Conservation (phyloP, 805 yeast species). For the Hanseniaspora hatyaiensis region DNA sequence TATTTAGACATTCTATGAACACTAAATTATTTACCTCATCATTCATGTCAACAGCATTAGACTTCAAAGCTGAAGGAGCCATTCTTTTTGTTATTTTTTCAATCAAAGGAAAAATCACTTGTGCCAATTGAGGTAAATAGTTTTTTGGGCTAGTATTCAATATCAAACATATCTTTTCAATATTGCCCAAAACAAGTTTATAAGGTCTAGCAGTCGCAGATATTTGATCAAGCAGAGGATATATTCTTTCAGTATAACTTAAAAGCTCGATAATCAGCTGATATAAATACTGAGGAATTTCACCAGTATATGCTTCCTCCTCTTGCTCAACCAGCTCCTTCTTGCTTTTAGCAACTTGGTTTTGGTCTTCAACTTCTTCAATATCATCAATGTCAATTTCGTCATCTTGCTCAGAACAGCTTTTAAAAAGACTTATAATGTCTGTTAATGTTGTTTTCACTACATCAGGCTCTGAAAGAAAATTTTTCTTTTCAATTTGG, state of each 20-base stretch:
- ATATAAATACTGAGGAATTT: slow-evolving; percentile 1
- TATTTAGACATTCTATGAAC: not conserved
- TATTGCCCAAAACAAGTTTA: not conserved
- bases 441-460: not conserved
- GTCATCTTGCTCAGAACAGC: not conserved
- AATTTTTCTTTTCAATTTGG: not conserved
- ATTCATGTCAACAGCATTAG: not conserved
- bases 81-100: not conserved
- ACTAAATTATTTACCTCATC: not conserved
- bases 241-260: slow-evolving; percentile 4
- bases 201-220: not conserved
- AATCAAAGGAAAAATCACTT: slow-evolving; percentile 2
- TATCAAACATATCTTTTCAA: not conserved
- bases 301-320: not conserved
- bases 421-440: not conserved
- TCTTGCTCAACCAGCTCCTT: not conserved
- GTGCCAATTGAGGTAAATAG: slow-evolving; percentile 11
- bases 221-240: not conserved
- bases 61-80: not conserved
- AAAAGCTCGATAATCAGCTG: not conserved
- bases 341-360: not conserved
- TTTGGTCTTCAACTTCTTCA: slow-evolving; percentile 1
- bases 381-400: not conserved
- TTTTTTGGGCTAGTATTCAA: slow-evolving; percentile 4
- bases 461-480: not conserved